Evolutionary conservation across 805 yeast genomes (phyloP), one percentile per base, ranked within the genome.

Genomic region (Suhomyces sp.): DNA sequence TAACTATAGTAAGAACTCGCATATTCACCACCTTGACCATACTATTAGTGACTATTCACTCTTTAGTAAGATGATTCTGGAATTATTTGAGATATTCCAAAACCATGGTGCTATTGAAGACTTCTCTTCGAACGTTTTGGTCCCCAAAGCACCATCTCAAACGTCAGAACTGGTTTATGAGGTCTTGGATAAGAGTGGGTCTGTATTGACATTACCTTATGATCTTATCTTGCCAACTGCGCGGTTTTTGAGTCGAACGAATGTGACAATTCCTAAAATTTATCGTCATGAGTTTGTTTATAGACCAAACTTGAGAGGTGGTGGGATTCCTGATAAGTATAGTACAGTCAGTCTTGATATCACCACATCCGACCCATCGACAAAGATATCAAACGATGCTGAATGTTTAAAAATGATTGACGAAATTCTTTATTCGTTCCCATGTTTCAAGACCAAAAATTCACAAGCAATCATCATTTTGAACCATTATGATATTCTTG

Each of bases 181-280:
- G 48, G 74, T 93, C 1, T 61, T 93, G 35, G 98, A 91, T 51
- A 72, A 77, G 33, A 81, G 87, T 19, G 99, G 99, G 0, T 78
- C 88, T 0, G 91, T 93, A 3, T 63, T 93, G 21, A 95, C 90
- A 46, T 62, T 93, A 21, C 95, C 96, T 2, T 88, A 84, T 53
- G 98, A 93, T 55, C 68, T 90, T 42, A 85, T 95, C 0, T 65
- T 90, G 21, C 98, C 99, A 0, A 76, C 84, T 67, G 98, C 98
- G 0, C 69, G 98, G 46, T 70, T 79, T 32, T 58, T 93, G 20
- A 88, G 96, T 2, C 77, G 83, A 36, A 66, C 69, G n/a, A 72
- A 70, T 13, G 44, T 70, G 2, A 50, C 58, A 1, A 66, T 77
- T 2, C 63, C 73, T 3, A 90, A 91, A 55, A 65, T 83, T 12